Evolutionary conservation across 176 grass and related monocot genomes (phyloP), one percentile per base, ranked within the genome.

Genomic region (Cenchrus fungigraminus): DNA sequence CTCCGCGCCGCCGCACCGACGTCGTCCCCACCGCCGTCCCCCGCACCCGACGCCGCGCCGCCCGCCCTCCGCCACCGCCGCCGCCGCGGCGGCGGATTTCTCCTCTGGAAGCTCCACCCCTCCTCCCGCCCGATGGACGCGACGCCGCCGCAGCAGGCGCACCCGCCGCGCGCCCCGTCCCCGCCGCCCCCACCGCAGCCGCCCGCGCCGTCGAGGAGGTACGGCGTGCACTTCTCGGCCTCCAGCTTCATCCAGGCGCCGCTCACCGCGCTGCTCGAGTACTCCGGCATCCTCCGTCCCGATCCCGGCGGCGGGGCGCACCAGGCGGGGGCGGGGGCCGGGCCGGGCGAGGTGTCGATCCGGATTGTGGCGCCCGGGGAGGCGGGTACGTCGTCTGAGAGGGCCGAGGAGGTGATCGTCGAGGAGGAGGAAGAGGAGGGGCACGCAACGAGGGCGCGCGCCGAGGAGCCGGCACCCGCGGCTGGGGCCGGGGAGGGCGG

Each of bases 211-310:
- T 86, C 87, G 9, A 88, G 96, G 86, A 73, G 96, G 72, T 98
- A 92, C 72, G 84, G 96, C 51, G 83, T 98, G 70, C 93, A 92
- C 77, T 95, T 95, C 86, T 95, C 93, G 6, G 85, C 96, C 29
- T 95, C 93, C 14, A 90, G 82, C 81, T 91, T 95, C 83, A 92
- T 98, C 91, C 96, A 95, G 93, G 91, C 93, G 73, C 91, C 91
- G 61, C 91, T 98, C 59, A 89, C 93, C 49, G 93, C 93, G 49
- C 91, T 93, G 72, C 81, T 98, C 74, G 93, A 98, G 86, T 92
- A 94, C 84, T 94, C 93, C n/a, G 96, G 96, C 65, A 78, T 98
- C 86, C 85, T 98, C 63, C 96, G 92, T 28, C 32, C 76, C 75
- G 90, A 84, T 6, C 78, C 88, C 31, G 71, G 59, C 9, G 76